Base-by-base conservation (phyloP, 73 alveolate species). In the Uronychia setigera region DNA sequence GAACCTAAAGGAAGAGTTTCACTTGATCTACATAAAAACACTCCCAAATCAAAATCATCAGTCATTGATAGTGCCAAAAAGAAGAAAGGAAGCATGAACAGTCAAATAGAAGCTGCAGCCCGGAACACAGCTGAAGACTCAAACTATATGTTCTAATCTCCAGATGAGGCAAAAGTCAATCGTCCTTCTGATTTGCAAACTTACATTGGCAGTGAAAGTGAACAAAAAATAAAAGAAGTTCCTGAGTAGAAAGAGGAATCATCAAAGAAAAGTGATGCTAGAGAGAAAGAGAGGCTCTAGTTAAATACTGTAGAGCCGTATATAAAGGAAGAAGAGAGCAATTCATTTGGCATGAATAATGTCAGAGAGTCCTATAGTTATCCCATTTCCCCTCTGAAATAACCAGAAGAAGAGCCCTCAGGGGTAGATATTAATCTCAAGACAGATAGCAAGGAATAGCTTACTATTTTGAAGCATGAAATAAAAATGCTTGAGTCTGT, bases 361-460 rank as follows among this genome's bases (percentile, higher is more conserved):
- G 67, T 46, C 19, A 19, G 19, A 19, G 5, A 5, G 67, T 19
- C 19, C 19, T 5, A 19, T 11, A 46, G 67, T 19, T 19, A 46
- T 46, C 19, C 5, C n/a, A 19, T 46, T 19, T 46, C 67, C 19
- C 67, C 67, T 5, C 67, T 46, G n/a, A 46, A 46, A 46, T 19
- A 46, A 46, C 67, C 67, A 46, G 67, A 46, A 46, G 67, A 46
- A 46, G 67, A 46, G 67, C 67, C 67, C n/a, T 46, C 67, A 46
- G 67, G 67, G 19, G 67, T 46, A 5, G 67, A 19, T 5, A 46
- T 46, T 46, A 19, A 46, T 46, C 19, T 11, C 67, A n/a, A n/a
- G n/a, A 19, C 67, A 46, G 67, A 46, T 46, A 46, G 67, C 67
- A 11, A n/a, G n/a, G n/a, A n/a, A n/a, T n/a, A n/a, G n/a, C n/a